Evolutionary conservation across 768 basidiomycete species (phyloP), one percentile per base, ranked within the genome.

Genomic region (Hericium alpestre): DNA sequence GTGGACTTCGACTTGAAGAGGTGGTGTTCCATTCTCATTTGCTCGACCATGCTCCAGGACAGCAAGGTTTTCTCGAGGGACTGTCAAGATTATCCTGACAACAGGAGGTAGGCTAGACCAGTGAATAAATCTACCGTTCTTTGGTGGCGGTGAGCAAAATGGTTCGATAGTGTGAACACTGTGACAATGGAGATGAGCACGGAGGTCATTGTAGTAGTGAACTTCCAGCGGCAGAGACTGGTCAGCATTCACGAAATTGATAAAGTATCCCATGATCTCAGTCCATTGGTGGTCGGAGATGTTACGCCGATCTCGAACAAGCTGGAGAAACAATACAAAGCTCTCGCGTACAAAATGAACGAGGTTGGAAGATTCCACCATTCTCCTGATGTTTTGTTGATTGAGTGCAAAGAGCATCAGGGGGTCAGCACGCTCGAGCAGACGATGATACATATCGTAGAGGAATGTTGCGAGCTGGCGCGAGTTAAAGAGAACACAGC

Each of bases 311-410:
- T 54, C 53, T 58, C 73, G 74, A 38, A 80, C 67, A 11, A 74
- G 61, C 15, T 63, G 61, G 16, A 84, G 65, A 43, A 85, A 66
- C 2, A 70, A 59, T 1, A 69, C 79, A 53, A 83, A 81, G 38
- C 73, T 76, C 39, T 69, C 69, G 12, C 83, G 74, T 9, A 66
- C 72, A 60, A 83, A 82, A 58, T 78, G 78, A 18, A 74, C 22
- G 37, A 70, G 59, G 32, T 56, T 63, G 41, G 41, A 43, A 6
- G 41, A 43, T 6, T 12, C 5, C 15, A 43, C 5, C 12, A 65
- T 60, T 15, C 61, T 41, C 22, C 22, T 32, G 41, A 43, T 43
- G 41, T 43, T 43, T 15, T 43, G 15, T 3, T 18, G 41, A 18
- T 43, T 43, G 10, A 43, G 15, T 18, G 15, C 18, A 15, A 15